Conservation (phyloP, 2,329 filamentous ascomycete genomes). For the Nothophaeocryptopus gaeumannii region DNA sequence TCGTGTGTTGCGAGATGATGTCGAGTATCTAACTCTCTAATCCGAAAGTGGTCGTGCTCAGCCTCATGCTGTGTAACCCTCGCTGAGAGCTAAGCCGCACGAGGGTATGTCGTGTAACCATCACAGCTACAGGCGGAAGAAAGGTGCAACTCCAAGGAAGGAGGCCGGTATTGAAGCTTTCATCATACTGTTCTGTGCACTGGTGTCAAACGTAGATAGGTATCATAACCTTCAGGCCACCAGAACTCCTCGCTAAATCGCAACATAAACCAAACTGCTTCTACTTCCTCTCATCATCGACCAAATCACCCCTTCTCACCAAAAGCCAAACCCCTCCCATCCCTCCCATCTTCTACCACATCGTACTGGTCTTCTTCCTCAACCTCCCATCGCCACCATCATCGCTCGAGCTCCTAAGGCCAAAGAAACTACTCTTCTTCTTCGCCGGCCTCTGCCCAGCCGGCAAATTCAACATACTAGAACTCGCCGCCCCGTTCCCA, state of each 20-base stretch:
- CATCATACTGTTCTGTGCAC: too few species aligned
- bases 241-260: slow-evolving; percentile 11
- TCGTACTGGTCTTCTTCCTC: slow-evolving; percentile 45
- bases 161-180: background rate
- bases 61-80: too few species aligned
- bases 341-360: slow-evolving; percentile 35
- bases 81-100: too few species aligned
- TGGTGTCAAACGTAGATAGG: too few species aligned
- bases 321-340: background rate
- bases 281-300: background rate
- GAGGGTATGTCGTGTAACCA: too few species aligned
- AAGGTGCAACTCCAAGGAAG: too few species aligned
- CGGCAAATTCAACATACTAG: slow-evolving; percentile 12
- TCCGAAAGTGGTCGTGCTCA: too few species aligned
- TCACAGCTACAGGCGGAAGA: too few species aligned
- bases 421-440: slow-evolving; percentile 40
- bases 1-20: too few species aligned
- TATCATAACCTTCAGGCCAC: background rate
- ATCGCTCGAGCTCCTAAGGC: slow-evolving; percentile 23
- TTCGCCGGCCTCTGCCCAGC: slow-evolving; percentile 20
- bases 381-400: slow-evolving; percentile 35
- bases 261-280: background rate
- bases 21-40: too few species aligned
- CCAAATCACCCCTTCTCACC: too few species aligned
- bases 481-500: slow-evolving; percentile 24